Evolutionary conservation across 169 alveolate species (phyloP), one percentile per base, ranked within the genome.

Genomic region (Plasmodium berghei): DNA sequence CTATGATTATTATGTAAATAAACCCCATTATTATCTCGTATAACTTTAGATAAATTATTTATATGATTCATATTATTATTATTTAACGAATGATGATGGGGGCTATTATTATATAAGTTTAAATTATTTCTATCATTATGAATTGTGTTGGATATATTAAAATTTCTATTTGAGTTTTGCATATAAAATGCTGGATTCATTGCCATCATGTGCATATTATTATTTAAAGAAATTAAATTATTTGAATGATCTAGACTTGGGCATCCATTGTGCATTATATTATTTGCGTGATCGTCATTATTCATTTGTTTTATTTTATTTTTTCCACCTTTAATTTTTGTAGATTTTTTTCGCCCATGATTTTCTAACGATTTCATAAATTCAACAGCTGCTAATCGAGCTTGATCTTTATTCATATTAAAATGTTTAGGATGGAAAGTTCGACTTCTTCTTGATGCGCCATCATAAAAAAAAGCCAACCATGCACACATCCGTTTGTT

Each of bases 401-500:
- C 96, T 85, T 92, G 94, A 77, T 94, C 97, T 14, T 93, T 95
- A 48, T 94, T 94, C 90, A 94, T 89, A 48, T 94, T 93, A 88
- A 90, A 95, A 62, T 95, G 93, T 28, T 93, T 94, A 34, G 97
- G 97, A 71, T 95, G 97, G 64, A 95, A 95, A 6, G 97, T 95
- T 18, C 96, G 64, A 62, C 96, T 94, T 22, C 97, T 73, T 59
- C 97, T 70, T 9, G 95, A 85, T 42, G 93, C 94, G 0, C 93
- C 92, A 72, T 94, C 97, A 87, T 94, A 94, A 89, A 89, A 95
- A 85, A 95, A 95, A 28, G 96, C 93, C 58, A 95, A 72, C 97
- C 97, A 95, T 9, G 97, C 97, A 24, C 96, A 94, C 97, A 95
- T 95, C 8, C 97, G 62, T 59, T 92, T 93, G 75, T 95, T 95